Evolutionary conservation across 106 monocot species (phyloP).

Genomic region (Triglochin maritima): DNA sequence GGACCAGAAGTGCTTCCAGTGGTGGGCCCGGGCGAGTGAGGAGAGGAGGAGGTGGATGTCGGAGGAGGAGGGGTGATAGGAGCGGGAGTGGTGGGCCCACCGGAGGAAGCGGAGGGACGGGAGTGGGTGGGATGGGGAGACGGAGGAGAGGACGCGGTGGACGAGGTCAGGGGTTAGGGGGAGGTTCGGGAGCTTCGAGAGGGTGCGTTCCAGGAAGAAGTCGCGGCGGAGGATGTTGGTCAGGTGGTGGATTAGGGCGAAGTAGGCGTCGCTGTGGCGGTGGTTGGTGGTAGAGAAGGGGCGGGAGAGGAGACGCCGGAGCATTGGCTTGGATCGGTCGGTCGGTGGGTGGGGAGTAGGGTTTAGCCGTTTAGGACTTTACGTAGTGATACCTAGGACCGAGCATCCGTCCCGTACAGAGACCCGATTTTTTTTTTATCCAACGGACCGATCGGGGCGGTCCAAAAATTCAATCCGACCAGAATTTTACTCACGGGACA

Average conservation of each 20-base stretch:
- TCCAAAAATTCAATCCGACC: too few species aligned
- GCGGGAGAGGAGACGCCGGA: not conserved
- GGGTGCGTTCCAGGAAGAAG: constrained; percentile 90
- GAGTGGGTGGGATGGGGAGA: constrained; percentile 40
- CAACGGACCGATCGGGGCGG: too few species aligned
- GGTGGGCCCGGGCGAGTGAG: constrained; percentile 41
- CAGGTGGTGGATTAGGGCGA: constrained; percentile 72
- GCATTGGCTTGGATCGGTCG: too few species aligned
- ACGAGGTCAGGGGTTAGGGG: constrained; percentile 60
- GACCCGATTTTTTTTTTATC: too few species aligned
- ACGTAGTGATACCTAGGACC: too few species aligned
- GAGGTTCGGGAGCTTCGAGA: constrained; percentile 57
- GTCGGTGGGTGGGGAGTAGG: too few species aligned
- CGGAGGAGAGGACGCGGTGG: constrained; percentile 66
- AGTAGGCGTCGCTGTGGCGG: constrained; percentile 55
- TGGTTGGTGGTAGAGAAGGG: constrained; percentile 9
- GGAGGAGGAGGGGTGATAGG: constrained; percentile 46
- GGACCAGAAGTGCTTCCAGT: constrained; percentile 47
- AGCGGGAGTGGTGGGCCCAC: constrained; percentile 37
- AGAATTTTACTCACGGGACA: too few species aligned
- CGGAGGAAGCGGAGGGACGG: constrained; percentile 72
- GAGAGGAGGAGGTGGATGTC: constrained; percentile 68
- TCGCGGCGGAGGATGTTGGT: constrained; percentile 71
- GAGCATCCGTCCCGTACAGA: too few species aligned
- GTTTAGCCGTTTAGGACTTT: too few species aligned